Evolutionary conservation across 306 rosid species (phyloP), one percentile per base, ranked within the genome.

Genomic region (Styphnolobium japonicum): DNA sequence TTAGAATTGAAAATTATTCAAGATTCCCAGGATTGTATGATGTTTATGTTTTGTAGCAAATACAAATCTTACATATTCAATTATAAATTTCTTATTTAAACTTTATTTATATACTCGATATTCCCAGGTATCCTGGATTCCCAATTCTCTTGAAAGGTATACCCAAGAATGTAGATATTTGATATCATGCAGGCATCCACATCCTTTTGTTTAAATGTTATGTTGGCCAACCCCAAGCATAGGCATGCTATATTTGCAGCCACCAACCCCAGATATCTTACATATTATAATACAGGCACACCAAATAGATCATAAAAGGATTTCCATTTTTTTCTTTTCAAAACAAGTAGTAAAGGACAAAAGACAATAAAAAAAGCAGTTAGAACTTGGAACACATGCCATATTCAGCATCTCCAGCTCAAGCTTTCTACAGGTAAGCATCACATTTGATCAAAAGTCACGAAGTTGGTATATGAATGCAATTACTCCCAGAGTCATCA

Each of bases 391-490:
- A 71, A 42, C 19, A 34, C n/a, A 42, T 46, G 81, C 40, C 58
- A 79, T 68, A 79, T 63, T 79, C 79, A 69, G 71, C 48, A 10
- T 75, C 51, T 55, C 66, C 46, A 64, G 74, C 67, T 49, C 63
- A 33, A 34, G 46, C 36, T 42, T 45, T 36, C 27, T 46, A 76
- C 36, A 63, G 43, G 68, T 23, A 73, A 10, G 11, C 46, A 60
- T 60, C 34, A 45, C 5, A 57, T 56, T 33, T 60, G 3, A 75
- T 29, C 31, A 60, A 37, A 75, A 6, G 42, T 23, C 42, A 36
- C 23, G 14, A 39, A 7, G 14, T 23, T 42, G 53, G 33, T 67
- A 64, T 7, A 37, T 25, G 62, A 70, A 82, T 11, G 61, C 62
- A 75, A 70, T 42, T 55, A 46, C 64, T 82, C 29, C 52, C 31